Evolutionary conservation across 768 basidiomycete genomes (phyloP).

Genomic region (Lactifluus hygrophoroides): DNA sequence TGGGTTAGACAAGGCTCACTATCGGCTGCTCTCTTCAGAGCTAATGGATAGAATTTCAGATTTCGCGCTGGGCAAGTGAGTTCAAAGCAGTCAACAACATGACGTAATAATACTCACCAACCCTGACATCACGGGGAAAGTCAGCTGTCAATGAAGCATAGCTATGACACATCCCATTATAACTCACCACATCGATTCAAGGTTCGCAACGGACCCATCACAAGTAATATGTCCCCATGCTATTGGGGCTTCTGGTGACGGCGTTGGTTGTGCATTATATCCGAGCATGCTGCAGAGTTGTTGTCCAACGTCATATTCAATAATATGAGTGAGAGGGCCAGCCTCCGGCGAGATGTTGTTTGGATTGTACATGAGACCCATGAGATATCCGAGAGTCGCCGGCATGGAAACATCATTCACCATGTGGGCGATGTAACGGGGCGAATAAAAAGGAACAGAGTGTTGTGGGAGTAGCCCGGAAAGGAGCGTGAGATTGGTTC

Average conservation of each 20-base stretch:
- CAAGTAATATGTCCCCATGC: conserved; percentile 39
- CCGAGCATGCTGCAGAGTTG: conserved; percentile 37
- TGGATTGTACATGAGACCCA: conserved; percentile 30
- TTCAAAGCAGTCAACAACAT: neutral
- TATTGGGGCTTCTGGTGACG: neutral
- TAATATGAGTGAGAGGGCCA: conserved; percentile 31
- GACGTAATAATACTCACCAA: conserved; percentile 3
- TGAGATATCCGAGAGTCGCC: conserved; percentile 22
- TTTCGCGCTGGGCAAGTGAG: conserved; percentile 32
- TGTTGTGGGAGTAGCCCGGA: conserved; percentile 24
- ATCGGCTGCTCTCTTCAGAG: conserved; percentile 25
- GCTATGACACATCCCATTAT: neutral
- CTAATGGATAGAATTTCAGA: conserved; percentile 39
- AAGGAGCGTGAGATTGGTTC: conserved; percentile 18
- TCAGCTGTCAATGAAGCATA: neutral
- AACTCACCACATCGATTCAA: conserved; percentile 39
- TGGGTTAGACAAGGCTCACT: conserved; percentile 26
- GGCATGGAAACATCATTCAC: conserved; percentile 29
- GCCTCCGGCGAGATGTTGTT: conserved; percentile 39
- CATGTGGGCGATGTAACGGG: conserved; percentile 37
- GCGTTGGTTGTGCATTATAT: conserved; percentile 21
- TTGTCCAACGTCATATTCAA: conserved; percentile 34
- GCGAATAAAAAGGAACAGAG: conserved; percentile 34
- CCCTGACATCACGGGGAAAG: conserved; percentile 1
- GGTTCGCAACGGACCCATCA: conserved; percentile 38